phyloP scores from a whole-genome alignment of 768 basidiomycete species.

The Amanita pseudoporphyria region DNA sequence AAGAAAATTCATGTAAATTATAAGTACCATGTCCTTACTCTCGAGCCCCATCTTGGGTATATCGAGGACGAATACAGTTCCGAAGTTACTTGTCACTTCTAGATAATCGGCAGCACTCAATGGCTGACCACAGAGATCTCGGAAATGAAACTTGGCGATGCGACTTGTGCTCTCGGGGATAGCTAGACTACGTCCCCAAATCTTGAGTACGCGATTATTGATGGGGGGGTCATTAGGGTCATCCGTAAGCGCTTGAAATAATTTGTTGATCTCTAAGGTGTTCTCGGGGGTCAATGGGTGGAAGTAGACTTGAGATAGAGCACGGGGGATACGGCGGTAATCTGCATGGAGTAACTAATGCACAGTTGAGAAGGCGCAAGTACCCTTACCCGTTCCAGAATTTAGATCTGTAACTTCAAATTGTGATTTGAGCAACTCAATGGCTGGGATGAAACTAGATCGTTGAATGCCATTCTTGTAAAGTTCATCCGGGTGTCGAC shows the following conservation, averaged over 20 bases:
- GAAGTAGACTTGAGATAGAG: constrained; percentile 88
- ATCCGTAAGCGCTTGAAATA: constrained; percentile 67
- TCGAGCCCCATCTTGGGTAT: constrained; percentile 84
- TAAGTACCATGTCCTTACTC: constrained; percentile 71
- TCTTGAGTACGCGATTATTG: constrained; percentile 51
- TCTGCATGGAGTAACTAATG: constrained; percentile 37
- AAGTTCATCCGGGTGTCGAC: constrained; percentile 93
- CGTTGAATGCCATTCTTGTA: constrained; percentile 99
- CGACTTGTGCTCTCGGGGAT: constrained; percentile 74
- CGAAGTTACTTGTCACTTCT: constrained; percentile 82
- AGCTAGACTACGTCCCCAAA: constrained; percentile 84
- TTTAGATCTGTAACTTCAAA: constrained; percentile 90
- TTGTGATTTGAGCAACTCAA: constrained; percentile 80
- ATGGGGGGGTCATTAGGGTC: constrained; percentile 45
- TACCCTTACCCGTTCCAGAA: constrained; percentile 74
- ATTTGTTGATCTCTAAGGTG: constrained; percentile 62
- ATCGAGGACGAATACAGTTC: constrained; percentile 79
- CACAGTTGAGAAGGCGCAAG: background rate
- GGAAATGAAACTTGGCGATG: constrained; percentile 81
- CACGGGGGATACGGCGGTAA: constrained; percentile 89
- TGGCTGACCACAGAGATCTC: constrained; percentile 80
- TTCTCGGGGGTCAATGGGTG: constrained; percentile 65
- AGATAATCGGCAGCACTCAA: constrained; percentile 94
- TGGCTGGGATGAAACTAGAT: constrained; percentile 88
- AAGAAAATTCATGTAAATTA: constrained; percentile 3